phyloP scores from a whole-genome alignment of 169 alveolate species.

The Babesia divergens region DNA sequence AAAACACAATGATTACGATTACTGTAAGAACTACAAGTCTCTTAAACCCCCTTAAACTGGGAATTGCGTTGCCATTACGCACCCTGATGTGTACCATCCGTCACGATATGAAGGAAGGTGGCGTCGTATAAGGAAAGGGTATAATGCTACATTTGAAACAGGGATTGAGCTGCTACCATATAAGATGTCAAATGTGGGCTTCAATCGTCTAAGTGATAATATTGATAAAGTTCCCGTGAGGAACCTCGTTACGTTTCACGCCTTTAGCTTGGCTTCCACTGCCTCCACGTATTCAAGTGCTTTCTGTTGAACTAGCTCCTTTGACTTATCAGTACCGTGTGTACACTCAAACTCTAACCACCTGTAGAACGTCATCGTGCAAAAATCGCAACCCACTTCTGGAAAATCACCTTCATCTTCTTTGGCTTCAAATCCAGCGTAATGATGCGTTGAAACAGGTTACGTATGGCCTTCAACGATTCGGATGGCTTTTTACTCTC shows the following conservation, averaged over 20 bases:
- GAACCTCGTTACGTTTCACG: background rate
- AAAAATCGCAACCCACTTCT: constrained; percentile 20
- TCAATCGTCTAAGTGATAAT: too few relatives aligned
- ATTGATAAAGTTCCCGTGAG: too few relatives aligned
- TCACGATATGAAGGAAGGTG: too few relatives aligned
- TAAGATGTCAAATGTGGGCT: too few relatives aligned
- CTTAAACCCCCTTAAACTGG: too few relatives aligned
- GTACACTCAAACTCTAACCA: constrained; percentile 80
- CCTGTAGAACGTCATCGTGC: constrained; percentile 54
- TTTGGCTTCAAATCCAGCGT: constrained; percentile 65
- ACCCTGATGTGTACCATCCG: too few relatives aligned
- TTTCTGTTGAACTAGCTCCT: constrained; percentile 76
- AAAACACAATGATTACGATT: too few relatives aligned
- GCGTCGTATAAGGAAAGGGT: too few relatives aligned
- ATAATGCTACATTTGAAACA: too few relatives aligned
- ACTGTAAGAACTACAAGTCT: too few relatives aligned
- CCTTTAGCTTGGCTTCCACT: constrained; percentile 34
- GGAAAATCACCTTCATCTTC: constrained; percentile 62
- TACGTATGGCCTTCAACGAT: constrained; percentile 44
- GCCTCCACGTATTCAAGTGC: constrained; percentile 78
- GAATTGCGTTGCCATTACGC: too few relatives aligned
- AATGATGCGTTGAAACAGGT: constrained; percentile 59
- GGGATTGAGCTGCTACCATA: too few relatives aligned
- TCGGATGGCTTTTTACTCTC: constrained; percentile 32
- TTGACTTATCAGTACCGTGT: constrained; percentile 71